These are phyloP conservation scores for Globomyces pollinis-pini DNA, from an alignment of 192 early-diverging fungal genomes.

Conservation along the genomic window DNA sequence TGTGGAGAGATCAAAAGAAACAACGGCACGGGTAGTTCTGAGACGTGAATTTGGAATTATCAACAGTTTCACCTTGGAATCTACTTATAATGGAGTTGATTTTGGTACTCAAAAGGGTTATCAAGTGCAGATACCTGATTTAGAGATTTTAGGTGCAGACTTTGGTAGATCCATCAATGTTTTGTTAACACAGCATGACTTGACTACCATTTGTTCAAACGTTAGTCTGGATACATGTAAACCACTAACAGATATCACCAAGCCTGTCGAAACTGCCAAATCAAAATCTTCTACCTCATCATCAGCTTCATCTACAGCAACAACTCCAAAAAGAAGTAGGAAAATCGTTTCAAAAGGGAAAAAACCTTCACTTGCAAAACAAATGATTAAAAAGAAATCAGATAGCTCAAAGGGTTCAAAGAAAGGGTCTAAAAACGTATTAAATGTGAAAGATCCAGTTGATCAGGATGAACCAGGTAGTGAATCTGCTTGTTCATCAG, in stretches of 20 bases:
- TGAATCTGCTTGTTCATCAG: not conserved
- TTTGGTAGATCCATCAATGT: slow-evolving; percentile 12
- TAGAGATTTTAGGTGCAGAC: slow-evolving; percentile 30
- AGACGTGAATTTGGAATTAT: slow-evolving; percentile 37
- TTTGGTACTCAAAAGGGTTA: slow-evolving; percentile 38
- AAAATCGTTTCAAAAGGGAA: not conserved
- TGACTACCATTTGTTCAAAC: not conserved
- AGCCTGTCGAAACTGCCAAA: not conserved
- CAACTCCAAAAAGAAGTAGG: slow-evolving; percentile 7
- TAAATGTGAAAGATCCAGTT: slow-evolving; percentile 19
- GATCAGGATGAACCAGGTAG: slow-evolving; percentile 17
- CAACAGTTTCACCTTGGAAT: slow-evolving; percentile 39
- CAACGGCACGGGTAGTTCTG: slow-evolving; percentile 42
- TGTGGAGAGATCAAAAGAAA: slow-evolving; percentile 38
- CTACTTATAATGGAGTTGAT: slow-evolving; percentile 41
- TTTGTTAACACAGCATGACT: not conserved
- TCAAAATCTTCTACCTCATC: not conserved
- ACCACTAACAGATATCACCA: not conserved
- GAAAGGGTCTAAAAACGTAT: slow-evolving; percentile 6
- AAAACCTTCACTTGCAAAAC: not conserved
- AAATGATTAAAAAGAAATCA: slow-evolving; percentile 15
- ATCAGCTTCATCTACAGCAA: not conserved
- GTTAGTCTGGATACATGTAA: not conserved
- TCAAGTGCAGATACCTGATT: slow-evolving; percentile 36
- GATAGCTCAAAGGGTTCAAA: slow-evolving; percentile 18